A percentile compares a stretch with the other conserved stretches of the same genome.
Conservation (phyloP, 2,329 filamentous ascomycete genomes). For the Colletotrichum filicis region DNA sequence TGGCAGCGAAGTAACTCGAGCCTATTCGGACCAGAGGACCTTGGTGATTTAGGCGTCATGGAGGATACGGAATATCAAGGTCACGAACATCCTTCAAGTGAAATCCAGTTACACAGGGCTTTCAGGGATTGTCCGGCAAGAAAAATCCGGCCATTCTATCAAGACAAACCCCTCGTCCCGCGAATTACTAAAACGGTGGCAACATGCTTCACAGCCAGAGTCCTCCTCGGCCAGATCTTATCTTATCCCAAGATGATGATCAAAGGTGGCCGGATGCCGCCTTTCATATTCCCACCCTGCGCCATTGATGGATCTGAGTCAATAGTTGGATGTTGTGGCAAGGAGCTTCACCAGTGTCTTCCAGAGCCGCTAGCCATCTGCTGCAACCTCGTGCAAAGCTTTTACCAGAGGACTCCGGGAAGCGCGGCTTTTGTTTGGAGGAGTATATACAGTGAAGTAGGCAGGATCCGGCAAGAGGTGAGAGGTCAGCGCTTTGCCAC, state of each 20-base stretch:
- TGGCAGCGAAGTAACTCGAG: background rate
- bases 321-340: constrained; percentile 24
- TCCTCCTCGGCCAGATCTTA: constrained; percentile 39
- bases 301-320: constrained; percentile 30
- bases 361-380: constrained; percentile 41
- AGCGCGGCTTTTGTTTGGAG: constrained; percentile 40
- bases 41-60: background rate
- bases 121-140: background rate
- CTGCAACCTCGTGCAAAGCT: constrained; percentile 39
- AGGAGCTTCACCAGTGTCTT: constrained; percentile 41
- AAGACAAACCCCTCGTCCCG: background rate
- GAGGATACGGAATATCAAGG: background rate
- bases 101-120: background rate
- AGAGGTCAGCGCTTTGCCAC: background rate
- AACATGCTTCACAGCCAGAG: constrained; percentile 36
- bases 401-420: constrained; percentile 35
- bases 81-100: background rate
- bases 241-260: constrained; percentile 40
- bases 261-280: constrained; percentile 36
- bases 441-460: constrained; percentile 39
- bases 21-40: background rate
- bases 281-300: constrained; percentile 43
- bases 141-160: background rate
- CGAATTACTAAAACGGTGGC: constrained; percentile 4
- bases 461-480: constrained; percentile 9